These are phyloP conservation scores for Tetrahymena borealis DNA, from an alignment of 73 alveolate genomes.

Conservation along the genomic window DNA sequence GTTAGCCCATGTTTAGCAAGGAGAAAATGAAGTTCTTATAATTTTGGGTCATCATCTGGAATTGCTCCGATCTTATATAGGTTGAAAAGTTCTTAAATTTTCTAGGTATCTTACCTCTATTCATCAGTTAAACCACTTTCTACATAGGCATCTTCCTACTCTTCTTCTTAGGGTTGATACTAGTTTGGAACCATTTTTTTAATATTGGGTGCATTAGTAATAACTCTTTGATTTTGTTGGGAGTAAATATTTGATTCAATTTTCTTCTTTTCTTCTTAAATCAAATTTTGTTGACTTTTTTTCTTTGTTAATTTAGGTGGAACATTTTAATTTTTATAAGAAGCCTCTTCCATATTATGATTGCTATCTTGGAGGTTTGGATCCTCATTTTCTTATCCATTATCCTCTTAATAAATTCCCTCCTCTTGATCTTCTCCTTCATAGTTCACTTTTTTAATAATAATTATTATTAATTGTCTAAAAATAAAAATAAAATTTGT, in stretches of 20 bases:
- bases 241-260: neutral
- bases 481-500: too few species aligned
- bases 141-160: neutral
- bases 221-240: slow-evolving; percentile 7
- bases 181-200: neutral
- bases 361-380: neutral
- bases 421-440: too few species aligned
- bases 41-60: neutral
- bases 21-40: neutral
- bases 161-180: neutral
- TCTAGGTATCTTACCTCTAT: neutral
- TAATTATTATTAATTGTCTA: too few species aligned
- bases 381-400: neutral
- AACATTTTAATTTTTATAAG: neutral
- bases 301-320: neutral
- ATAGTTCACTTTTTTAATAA: too few species aligned
- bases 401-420: too few species aligned
- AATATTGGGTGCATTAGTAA: slow-evolving; percentile 34
- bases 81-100: neutral
- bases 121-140: too few species aligned
- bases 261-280: neutral
- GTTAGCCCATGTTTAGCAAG: neutral
- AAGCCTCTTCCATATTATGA: neutral
- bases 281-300: neutral
- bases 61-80: neutral